Base-by-base conservation (phyloP, 2,329 filamentous ascomycete genomes). In the Phyllosticta citriasiana region DNA sequence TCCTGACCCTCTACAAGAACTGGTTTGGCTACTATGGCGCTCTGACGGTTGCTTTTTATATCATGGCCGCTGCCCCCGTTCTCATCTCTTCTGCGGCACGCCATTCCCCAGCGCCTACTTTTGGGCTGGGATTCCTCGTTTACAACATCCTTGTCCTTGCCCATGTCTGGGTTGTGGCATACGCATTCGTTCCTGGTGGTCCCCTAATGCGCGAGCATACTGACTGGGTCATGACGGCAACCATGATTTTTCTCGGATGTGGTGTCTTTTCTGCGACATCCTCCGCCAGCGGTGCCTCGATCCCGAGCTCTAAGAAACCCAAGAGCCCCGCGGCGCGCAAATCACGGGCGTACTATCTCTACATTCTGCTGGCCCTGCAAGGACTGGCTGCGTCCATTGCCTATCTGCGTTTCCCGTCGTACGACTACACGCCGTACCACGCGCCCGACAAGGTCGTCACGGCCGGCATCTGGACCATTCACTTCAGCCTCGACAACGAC, bases 161-260 rank as follows among this genome's bases (percentile, higher is more conserved):
- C 79, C 93, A 97, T 71, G 91, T 97, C 60, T 99, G 94, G 94
- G 89, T 97, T 40, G 94, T 99, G 10, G 94, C 94, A 2, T 99
- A 99, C 69, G 94, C 94, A 12, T 99, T 99, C 67, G 94, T 99
- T 2, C 94, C 94, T 1, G 94, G 94, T 57, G 94, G 94, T 1
- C 91, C 91, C 2, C 82, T 96, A 0, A 89, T 99, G 53, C 87
- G 94, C 53, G 94, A 99, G 73, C 92, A 87, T 70, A 99, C 92
- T 1, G 93, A 97, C 72, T 97, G 92, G 89, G 82, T 99, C 69
- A 96, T 97, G 91, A 82, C 84, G 5, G 84, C 83, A 7, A 96
- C 84, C 70, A 96, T 97, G 89, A 72, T 91, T 2, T 80, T 87
- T 62, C 87, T 99, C 64, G 94, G 91, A 30, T 86, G 85, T 55